Percentiles rank a stretch among this genome's conserved stretches.
Evolutionary conservation across 2,329 filamentous ascomycete species (phyloP).

Genomic region (Penicillium sp.): DNA sequence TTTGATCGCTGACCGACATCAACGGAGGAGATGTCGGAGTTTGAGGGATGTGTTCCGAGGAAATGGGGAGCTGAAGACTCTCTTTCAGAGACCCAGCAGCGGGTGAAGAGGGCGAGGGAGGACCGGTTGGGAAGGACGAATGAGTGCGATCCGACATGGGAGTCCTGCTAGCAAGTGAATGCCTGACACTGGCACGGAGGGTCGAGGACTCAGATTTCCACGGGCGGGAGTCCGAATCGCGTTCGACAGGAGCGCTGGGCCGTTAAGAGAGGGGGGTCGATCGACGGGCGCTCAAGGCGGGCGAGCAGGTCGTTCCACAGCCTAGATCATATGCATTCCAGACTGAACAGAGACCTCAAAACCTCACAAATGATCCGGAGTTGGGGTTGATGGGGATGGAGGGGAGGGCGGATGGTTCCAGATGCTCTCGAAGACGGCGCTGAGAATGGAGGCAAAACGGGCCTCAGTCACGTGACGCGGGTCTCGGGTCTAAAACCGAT

Average conservation of each 20-base stretch:
- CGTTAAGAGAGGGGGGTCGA: constrained; percentile 27
- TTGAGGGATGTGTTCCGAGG: constrained; percentile 37
- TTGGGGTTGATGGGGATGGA: constrained; percentile 15
- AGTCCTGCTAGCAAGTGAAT: constrained; percentile 15
- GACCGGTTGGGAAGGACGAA: constrained; percentile 37
- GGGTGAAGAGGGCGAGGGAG: constrained; percentile 46
- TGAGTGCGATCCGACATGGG: constrained; percentile 42
- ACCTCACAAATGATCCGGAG: constrained; percentile 12
- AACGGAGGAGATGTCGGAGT: constrained; percentile 48
- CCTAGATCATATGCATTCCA: constrained; percentile 38
- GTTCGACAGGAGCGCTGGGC: constrained; percentile 18
- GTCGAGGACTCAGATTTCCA: constrained; percentile 14
- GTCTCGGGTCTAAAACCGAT: constrained; percentile 8
- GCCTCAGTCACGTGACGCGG: constrained; percentile 27
- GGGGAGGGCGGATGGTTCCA: constrained; percentile 18
- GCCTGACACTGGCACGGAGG: constrained; percentile 6
- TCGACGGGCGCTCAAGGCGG: constrained; percentile 36
- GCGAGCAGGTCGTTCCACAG: constrained; percentile 35
- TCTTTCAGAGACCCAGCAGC: constrained; percentile 41
- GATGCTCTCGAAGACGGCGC: constrained; percentile 10
- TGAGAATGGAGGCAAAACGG: constrained; percentile 33
- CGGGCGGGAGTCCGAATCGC: constrained; percentile 19
- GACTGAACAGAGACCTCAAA: constrained; percentile 8
- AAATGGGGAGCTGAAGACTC: constrained; percentile 26
- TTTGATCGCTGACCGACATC: constrained; percentile 52